Percentiles rank a stretch among this genome's conserved stretches.
Evolutionary conservation across 208 protist genomes (phyloP).

Genomic region (Leishmania arabica): DNA sequence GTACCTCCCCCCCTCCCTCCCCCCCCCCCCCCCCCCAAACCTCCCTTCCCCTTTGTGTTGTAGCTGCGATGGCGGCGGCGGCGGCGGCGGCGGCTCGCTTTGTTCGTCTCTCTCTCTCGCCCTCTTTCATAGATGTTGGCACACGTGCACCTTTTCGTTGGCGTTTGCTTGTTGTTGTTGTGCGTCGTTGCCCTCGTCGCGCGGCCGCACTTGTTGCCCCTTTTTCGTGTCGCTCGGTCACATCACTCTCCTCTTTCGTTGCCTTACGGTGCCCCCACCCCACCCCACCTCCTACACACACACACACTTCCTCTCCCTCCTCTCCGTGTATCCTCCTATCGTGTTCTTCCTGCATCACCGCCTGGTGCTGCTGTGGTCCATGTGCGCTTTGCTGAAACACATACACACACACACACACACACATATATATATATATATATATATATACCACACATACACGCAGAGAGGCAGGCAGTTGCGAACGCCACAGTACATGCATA

Average conservation of each 20-base stretch:
- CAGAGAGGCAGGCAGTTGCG: background rate
- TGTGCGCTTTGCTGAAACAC: background rate
- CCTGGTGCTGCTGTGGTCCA: background rate
- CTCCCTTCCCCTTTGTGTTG: no score
- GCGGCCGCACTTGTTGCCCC: background rate
- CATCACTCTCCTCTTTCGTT: background rate
- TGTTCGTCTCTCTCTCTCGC: no score
- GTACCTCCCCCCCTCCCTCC: no score
- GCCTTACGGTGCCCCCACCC: background rate
- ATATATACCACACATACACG: no score
- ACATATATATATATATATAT: no score
- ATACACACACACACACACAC: background rate
- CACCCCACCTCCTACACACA: background rate
- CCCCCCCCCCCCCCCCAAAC: no score
- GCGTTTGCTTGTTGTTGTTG: no score
- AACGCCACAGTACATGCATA: background rate
- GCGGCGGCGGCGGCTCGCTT: no score
- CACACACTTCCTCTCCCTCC: background rate
- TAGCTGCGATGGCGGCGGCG: no score
- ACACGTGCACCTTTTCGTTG: background rate
- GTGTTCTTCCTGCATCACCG: background rate
- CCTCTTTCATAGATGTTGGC: slow-evolving; percentile 2
- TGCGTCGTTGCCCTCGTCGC: background rate
- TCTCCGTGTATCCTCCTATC: background rate
- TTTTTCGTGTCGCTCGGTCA: background rate